Evolutionary conservation across 2,329 filamentous ascomycete species (phyloP), one percentile per base, ranked within the genome.

Genomic region (Sordariomycetes sp.): DNA sequence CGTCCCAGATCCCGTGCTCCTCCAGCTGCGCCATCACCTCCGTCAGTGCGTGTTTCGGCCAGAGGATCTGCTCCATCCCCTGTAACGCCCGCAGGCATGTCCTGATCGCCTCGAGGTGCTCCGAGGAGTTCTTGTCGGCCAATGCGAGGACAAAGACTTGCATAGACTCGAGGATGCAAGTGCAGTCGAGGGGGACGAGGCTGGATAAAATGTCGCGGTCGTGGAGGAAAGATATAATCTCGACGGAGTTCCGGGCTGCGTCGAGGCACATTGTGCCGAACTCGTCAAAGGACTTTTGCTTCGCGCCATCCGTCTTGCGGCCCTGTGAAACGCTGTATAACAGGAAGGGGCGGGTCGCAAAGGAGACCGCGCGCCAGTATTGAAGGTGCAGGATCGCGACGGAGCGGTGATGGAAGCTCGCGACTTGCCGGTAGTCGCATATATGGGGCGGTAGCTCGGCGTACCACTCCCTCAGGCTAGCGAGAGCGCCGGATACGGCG

Each of bases 61-160:
- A 63, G 50, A 64, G 62, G 10, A 65, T 60, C 60, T 62, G 62
- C 58, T 66, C 65, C 65, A 66, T 66, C 22, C 61, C 63, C 53
- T 62, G 62, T 4, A 66, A 58, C 5, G 59, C 62, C 35, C 58
- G 60, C 50, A 65, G 60, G 42, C 62, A 62, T 45, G n/a, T 48
- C 54, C 56, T 52, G 50, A 59, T 52, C 45, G 58, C 56, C 17
- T 58, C 42, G 15, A 52, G 39, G 51, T 58, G 39, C 45, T 58
- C 53, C 4, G 45, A 48, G 13, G 52, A 58, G 45, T 36, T 57
- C 2, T 52, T 58, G 35, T 57, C 56, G n/a, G 59, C 58, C 35
- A 62, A 54, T 4, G 60, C 61, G 1, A 66, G 60, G 52, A 66
- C 20, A 28, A 65, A 63, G 2, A 66, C 62, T 53, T 66, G 65